phyloP scores from a whole-genome alignment of 306 rosid species.

The Lathyrus oleraceus region DNA sequence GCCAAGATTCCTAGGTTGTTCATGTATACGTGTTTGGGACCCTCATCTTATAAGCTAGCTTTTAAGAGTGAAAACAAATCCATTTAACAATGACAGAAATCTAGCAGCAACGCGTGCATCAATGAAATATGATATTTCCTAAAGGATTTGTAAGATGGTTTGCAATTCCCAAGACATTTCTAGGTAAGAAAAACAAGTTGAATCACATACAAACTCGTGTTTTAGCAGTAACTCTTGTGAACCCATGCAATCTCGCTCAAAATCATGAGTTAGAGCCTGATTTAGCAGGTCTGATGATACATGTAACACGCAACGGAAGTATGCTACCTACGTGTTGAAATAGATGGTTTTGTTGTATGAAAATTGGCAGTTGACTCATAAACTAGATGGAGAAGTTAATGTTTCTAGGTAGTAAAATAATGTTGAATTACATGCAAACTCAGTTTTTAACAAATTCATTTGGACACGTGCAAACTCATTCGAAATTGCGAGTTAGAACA shows the following conservation, averaged over 20 bases:
- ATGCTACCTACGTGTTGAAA: background rate
- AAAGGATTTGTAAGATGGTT: slow-evolving; percentile 7
- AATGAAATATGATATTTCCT: background rate
- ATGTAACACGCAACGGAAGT: background rate
- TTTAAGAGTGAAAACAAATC: background rate
- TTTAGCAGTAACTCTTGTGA: background rate
- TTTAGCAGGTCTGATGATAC: background rate
- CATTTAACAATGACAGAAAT: background rate
- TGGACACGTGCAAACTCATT: background rate
- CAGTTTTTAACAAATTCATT: background rate
- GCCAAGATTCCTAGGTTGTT: background rate
- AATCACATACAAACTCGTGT: background rate
- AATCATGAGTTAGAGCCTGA: background rate
- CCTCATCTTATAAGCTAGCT: background rate
- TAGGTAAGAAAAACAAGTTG: background rate
- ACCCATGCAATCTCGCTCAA: background rate
- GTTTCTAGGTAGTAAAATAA: background rate
- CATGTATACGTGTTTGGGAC: background rate
- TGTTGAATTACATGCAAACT: background rate
- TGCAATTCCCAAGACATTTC: background rate
- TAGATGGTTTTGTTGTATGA: background rate
- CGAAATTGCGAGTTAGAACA: background rate
- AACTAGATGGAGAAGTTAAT: background rate
- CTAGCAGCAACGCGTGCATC: background rate
- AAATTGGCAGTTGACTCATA: background rate